Base-by-base conservation (phyloP, 1,284 basidiomycete species). In the Lentinula novae-zelandiae region DNA sequence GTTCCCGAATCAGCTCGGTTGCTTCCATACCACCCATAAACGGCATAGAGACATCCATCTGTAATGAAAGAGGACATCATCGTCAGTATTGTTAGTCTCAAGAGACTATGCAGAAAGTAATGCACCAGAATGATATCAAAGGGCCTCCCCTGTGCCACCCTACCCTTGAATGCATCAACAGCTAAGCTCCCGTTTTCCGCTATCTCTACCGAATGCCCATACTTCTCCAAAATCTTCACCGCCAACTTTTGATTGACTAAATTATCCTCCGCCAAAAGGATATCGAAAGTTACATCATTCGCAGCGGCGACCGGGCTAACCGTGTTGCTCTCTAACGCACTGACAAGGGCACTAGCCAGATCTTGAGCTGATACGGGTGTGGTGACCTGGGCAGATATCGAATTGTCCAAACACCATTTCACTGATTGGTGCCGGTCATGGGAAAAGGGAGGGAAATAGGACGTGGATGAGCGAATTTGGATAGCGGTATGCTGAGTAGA, bases 21-120 rank as follows among this genome's bases (percentile, higher is more conserved):
- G 93, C 92, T 70, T 95, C 91, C 87, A 93, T 93, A 66, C 92
- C 93, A 65, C 93, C 92, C 95, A 96, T 96, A 77, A 96, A 90
- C 12, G 95, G 95, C 95, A 97, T 97, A 3, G 93, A 96, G 17
- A 98, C 93, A 70, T 99, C 96, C 97, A 99, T 98, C 86, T 97
- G 40, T n/a, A 7, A n/a, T 6, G 60, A 57, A 61, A 33, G 27
- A 9, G 57, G 40, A 20, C 2, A 57, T 63, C 48, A 67, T 39
- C 38, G 10, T 42, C 40, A 42, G 40, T 13, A 57, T 36, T 58
- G 48, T 12, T 8, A 55, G 20, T 36, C 31, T 39, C 12, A 20
- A 8, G 22, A 27, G 20, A 33, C 40, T 34, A 2, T 33, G 44
- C 57, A 51, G 27, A 52, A 42, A 40, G 38, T 54, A 44, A 81